Conservation (phyloP, 495 filamentous ascomycete genomes). For the Cercophora newfieldiana region DNA sequence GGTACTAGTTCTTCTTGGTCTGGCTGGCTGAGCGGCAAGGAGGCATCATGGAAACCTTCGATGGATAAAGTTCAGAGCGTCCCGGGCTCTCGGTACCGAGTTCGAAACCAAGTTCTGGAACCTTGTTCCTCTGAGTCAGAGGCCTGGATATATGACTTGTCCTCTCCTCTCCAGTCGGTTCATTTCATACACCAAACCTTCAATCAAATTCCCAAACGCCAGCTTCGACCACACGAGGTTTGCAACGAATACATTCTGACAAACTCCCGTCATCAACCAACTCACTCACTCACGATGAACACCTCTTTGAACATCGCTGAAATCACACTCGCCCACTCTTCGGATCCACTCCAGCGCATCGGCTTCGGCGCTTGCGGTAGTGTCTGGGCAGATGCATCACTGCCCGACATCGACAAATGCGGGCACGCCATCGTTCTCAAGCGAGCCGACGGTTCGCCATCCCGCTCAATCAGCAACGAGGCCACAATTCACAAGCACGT, state of each 20-base stretch:
- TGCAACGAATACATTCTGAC: slow-evolving; percentile 9
- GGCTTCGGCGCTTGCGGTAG: slow-evolving; percentile 19
- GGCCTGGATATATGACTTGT: slow-evolving; percentile 6
- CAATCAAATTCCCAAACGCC: slow-evolving; percentile 4
- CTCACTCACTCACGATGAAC: slow-evolving; percentile 8
- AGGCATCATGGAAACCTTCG: slow-evolving; percentile 5
- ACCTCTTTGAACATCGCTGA: slow-evolving; percentile 7
- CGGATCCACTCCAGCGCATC: slow-evolving; percentile 8
- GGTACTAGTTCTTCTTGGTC: slow-evolving; percentile 6
- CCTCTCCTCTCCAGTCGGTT: neutral
- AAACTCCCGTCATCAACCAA: slow-evolving; percentile 4
- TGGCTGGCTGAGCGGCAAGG: slow-evolving; percentile 2
- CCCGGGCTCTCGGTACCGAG: slow-evolving; percentile 7
- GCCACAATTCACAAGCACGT: slow-evolving; percentile 19
- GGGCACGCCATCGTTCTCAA: slow-evolving; percentile 11
- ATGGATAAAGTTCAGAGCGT: slow-evolving; percentile 9
- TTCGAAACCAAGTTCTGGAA: slow-evolving; percentile 6
- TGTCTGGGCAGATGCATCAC: slow-evolving; percentile 15
- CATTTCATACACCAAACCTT: neutral
- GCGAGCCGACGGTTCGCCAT: slow-evolving; percentile 14
- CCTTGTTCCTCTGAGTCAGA: slow-evolving; percentile 6
- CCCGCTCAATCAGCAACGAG: slow-evolving; percentile 18
- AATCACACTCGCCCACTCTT: slow-evolving; percentile 6
- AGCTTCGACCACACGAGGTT: slow-evolving; percentile 7
- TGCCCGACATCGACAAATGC: slow-evolving; percentile 5